A percentile compares a stretch with the other conserved stretches of the same genome.
Evolutionary conservation across 768 basidiomycete species (phyloP).

Genomic region (Leccinum imitatum): DNA sequence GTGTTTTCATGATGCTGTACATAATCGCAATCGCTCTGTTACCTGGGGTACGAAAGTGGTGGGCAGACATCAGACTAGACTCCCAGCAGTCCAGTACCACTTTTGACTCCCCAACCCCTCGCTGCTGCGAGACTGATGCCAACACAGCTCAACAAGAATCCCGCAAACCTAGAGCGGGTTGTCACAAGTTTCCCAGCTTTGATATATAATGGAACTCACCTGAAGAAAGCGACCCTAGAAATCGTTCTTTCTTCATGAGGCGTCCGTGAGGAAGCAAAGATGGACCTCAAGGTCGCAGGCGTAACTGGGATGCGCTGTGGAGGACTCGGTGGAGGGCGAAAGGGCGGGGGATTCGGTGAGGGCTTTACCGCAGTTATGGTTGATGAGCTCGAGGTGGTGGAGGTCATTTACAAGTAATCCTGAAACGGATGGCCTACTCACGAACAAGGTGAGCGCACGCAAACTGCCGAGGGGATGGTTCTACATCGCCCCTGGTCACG

Average conservation of each 20-base stretch:
- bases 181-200: not conserved
- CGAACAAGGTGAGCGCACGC: slow-evolving; percentile 9
- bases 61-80: slow-evolving; percentile 42
- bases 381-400: slow-evolving; percentile 52
- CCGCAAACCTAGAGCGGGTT: slow-evolving; percentile 58
- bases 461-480: slow-evolving; percentile 21
- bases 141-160: slow-evolving; percentile 80
- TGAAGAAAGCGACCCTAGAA: slow-evolving; percentile 83
- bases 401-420: slow-evolving; percentile 14
- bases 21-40: not conserved
- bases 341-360: slow-evolving; percentile 25
- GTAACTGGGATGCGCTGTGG: slow-evolving; percentile 77
- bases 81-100: slow-evolving; percentile 64
- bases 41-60: not conserved
- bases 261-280: slow-evolving; percentile 83
- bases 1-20: not conserved
- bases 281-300: slow-evolving; percentile 76
- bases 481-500: not conserved
- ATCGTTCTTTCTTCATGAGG: slow-evolving; percentile 80
- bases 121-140: slow-evolving; percentile 76
- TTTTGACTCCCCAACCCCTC: slow-evolving; percentile 65
- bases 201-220: slow-evolving; percentile 41
- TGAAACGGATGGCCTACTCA: not conserved
- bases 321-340: slow-evolving; percentile 43
- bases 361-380: slow-evolving; percentile 43